Evolutionary conservation across 78 protist species (phyloP).

Genomic region (Dictyostelium discoideum): DNA sequence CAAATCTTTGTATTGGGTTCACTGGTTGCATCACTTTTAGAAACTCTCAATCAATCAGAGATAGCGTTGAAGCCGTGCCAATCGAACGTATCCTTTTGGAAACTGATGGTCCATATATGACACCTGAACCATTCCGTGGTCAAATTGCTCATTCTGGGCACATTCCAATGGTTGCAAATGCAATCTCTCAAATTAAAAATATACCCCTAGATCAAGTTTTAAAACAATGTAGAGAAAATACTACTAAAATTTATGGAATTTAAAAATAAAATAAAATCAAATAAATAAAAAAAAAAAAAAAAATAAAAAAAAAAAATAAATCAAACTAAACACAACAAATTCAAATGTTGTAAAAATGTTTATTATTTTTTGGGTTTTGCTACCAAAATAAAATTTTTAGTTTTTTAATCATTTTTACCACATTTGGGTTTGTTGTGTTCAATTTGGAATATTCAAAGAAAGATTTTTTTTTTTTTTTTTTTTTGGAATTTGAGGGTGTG

Average conservation of each 20-base stretch:
- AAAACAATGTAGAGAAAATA: conserved; percentile 63
- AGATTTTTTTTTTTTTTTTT: no score
- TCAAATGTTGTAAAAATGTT: no score
- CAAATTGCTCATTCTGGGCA: conserved; percentile 88
- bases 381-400: no score
- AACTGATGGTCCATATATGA: conserved; percentile 94
- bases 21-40: conserved; percentile 89
- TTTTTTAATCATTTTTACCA: no score
- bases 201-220: conserved; percentile 34
- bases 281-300: not conserved
- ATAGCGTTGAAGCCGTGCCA: conserved; percentile 67
- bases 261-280: not conserved
- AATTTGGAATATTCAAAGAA: no score
- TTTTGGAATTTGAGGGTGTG: no score
- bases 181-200: conserved; percentile 75
- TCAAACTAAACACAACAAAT: no score
- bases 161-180: conserved; percentile 84
- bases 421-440: no score
- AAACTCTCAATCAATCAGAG: conserved; percentile 67
- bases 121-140: conserved; percentile 88
- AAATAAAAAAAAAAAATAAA: no score
- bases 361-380: no score
- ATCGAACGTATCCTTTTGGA: conserved; percentile 85
- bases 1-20: conserved; percentile 88
- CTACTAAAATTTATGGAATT: conserved; percentile 58